Evolutionary conservation across 2,329 filamentous ascomycete species (phyloP).

Genomic region (Fusarium sp.): DNA sequence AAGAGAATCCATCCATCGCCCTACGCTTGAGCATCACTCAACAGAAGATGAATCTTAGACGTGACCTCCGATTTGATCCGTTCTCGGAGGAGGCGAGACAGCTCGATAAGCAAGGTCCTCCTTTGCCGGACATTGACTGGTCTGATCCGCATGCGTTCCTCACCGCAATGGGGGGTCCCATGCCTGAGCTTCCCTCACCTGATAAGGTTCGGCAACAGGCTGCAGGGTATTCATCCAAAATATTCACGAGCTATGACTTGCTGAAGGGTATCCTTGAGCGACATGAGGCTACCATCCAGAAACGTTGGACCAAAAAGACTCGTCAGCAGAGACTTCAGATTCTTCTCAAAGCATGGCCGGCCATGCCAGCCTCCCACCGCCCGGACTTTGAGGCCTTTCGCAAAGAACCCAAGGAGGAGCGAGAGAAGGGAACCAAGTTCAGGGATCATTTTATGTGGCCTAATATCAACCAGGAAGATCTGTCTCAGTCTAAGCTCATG

Average conservation of each 20-base stretch:
- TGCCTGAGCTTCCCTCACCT: no score
- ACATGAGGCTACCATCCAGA: constrained; percentile 65
- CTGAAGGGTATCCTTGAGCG: constrained; percentile 58
- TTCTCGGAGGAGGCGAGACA: no score
- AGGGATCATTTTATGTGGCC: constrained; percentile 60
- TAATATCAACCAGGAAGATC: constrained; percentile 69
- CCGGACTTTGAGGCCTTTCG: constrained; percentile 63
- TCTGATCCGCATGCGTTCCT: no score
- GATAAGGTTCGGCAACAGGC: no score
- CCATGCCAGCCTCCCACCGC: constrained; percentile 63
- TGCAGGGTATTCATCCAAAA: background rate
- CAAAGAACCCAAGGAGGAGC: constrained; percentile 37
- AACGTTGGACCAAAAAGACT: constrained; percentile 68
- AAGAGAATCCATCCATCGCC: no score
- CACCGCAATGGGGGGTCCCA: no score
- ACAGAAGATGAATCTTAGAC: no score
- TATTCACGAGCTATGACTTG: background rate
- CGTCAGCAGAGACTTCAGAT: constrained; percentile 60
- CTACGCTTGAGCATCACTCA: no score
- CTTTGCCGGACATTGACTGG: no score
- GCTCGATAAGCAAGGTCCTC: no score
- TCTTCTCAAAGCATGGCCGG: constrained; percentile 63
- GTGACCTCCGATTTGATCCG: no score
- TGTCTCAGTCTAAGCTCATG: constrained; percentile 59
- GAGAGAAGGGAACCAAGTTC: constrained; percentile 38